A percentile compares a stretch with the other conserved stretches of the same genome.
Evolutionary conservation across 495 filamentous ascomycete species (phyloP).

Genomic region (Hypoxylon lienhwacheense): DNA sequence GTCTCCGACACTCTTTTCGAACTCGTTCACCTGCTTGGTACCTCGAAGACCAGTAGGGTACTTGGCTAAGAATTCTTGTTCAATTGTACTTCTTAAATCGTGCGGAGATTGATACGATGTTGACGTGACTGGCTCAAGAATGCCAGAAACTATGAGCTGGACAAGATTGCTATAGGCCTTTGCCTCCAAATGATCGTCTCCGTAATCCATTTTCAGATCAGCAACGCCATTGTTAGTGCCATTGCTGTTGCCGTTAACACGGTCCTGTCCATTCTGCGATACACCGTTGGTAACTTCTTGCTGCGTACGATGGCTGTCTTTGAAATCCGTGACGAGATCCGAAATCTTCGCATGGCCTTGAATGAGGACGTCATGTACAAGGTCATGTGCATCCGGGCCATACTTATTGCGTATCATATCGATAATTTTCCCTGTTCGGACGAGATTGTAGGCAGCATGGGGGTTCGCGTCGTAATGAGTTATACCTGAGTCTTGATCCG

Average conservation of each 20-base stretch:
- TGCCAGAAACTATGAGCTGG: constrained; percentile 48
- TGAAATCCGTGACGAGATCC: constrained; percentile 61
- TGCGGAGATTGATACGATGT: constrained; percentile 45
- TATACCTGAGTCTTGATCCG: constrained; percentile 60
- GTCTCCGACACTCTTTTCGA: constrained; percentile 56
- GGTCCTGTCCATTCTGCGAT: constrained; percentile 22
- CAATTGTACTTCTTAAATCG: constrained; percentile 42
- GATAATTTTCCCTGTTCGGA: constrained; percentile 80
- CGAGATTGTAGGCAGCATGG: constrained; percentile 72
- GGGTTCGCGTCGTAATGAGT: constrained; percentile 81
- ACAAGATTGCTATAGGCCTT: constrained; percentile 46
- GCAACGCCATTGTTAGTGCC: constrained; percentile 7
- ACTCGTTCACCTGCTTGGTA: constrained; percentile 60
- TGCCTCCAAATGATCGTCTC: constrained; percentile 34
- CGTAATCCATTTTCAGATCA: constrained; percentile 28
- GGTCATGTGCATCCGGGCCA: constrained; percentile 66
- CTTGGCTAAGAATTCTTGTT: constrained; percentile 48
- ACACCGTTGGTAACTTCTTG: constrained; percentile 24
- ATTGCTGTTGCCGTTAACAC: constrained; percentile 25
- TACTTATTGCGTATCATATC: constrained; percentile 69
- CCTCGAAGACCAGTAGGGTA: constrained; percentile 46
- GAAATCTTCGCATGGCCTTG: constrained; percentile 75
- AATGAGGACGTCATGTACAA: constrained; percentile 73
- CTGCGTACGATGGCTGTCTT: constrained; percentile 41
- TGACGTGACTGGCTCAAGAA: constrained; percentile 46